Evolutionary conservation across 2,329 filamentous ascomycete genomes (phyloP).

Genomic region (Cercospora nicotianae): DNA sequence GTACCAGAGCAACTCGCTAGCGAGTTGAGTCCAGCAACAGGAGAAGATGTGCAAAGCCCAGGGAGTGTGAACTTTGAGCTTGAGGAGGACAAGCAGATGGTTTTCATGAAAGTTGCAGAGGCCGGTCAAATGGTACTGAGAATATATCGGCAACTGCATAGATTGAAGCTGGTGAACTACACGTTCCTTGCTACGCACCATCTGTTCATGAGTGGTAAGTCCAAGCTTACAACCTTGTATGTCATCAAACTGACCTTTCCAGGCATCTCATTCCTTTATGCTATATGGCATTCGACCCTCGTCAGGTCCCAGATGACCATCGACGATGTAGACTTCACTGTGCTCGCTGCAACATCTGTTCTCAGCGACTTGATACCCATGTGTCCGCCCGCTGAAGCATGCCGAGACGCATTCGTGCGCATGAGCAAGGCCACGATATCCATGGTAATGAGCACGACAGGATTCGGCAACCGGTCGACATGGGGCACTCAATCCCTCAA

Average conservation of each 20-base stretch:
- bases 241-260: slow-evolving; percentile 7
- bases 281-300: slow-evolving; percentile 91
- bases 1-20: slow-evolving; percentile 81
- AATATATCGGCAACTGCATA: slow-evolving; percentile 84
- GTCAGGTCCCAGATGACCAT: slow-evolving; percentile 84
- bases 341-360: slow-evolving; percentile 88
- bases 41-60: slow-evolving; percentile 60
- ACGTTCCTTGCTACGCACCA: slow-evolving; percentile 95
- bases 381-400: slow-evolving; percentile 91
- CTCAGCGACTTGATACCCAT: slow-evolving; percentile 89
- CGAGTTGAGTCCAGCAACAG: slow-evolving; percentile 62
- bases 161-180: slow-evolving; percentile 88
- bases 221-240: not conserved
- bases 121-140: slow-evolving; percentile 90
- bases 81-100: slow-evolving; percentile 80
- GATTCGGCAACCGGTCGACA: slow-evolving; percentile 60
- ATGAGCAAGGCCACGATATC: slow-evolving; percentile 95
- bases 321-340: slow-evolving; percentile 97
- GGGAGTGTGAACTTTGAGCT: slow-evolving; percentile 58
- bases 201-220: slow-evolving; percentile 87
- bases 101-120: slow-evolving; percentile 93
- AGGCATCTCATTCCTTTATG: slow-evolving; percentile 89
- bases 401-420: slow-evolving; percentile 88
- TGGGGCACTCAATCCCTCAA: slow-evolving; percentile 34
- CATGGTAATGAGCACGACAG: slow-evolving; percentile 80